Evolutionary conservation across 805 yeast species (phyloP).

Genomic region (Starmera pachycereana): DNA sequence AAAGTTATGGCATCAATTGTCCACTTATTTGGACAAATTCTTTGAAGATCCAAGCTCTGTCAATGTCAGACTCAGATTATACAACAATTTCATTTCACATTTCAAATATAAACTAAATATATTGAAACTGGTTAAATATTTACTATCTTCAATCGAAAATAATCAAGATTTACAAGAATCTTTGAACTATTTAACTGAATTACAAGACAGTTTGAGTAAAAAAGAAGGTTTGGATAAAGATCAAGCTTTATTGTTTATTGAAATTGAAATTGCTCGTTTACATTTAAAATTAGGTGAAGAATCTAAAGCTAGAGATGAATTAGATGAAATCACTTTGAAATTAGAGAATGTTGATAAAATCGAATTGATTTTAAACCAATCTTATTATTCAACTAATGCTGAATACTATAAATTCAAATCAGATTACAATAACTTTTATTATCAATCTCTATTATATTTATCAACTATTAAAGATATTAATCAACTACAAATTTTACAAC

Average conservation of each 20-base stretch:
- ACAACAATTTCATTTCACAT: conserved; percentile 54
- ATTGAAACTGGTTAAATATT: conserved; percentile 67
- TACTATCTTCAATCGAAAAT: conserved; percentile 43
- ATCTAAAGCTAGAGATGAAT: conserved; percentile 52
- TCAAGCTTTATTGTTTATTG: conserved; percentile 49
- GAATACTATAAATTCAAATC: conserved; percentile 63
- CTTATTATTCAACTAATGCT: conserved; percentile 73
- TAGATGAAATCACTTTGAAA: conserved; percentile 49
- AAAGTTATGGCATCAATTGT: conserved; percentile 91
- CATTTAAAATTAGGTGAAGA: conserved; percentile 45
- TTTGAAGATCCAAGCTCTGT: conserved; percentile 44
- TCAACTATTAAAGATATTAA: conserved; percentile 51
- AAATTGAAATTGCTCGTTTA: conserved; percentile 67
- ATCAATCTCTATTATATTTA: conserved; percentile 69
- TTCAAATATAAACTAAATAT: conserved; percentile 69
- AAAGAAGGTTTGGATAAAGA: conserved; percentile 28
- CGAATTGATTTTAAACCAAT: conserved; percentile 63
- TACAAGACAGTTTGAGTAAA: conserved; percentile 34
- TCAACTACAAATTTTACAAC: conserved; percentile 27
- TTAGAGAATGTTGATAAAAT: conserved; percentile 48
- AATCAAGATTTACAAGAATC: conserved; percentile 35
- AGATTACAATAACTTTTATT: conserved; percentile 75
- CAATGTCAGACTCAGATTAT: conserved; percentile 54
- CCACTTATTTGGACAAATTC: conserved; percentile 52
- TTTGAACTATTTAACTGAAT: conserved; percentile 35